Conservation (phyloP, 805 yeast genomes). For the Dipodascus albidus region DNA sequence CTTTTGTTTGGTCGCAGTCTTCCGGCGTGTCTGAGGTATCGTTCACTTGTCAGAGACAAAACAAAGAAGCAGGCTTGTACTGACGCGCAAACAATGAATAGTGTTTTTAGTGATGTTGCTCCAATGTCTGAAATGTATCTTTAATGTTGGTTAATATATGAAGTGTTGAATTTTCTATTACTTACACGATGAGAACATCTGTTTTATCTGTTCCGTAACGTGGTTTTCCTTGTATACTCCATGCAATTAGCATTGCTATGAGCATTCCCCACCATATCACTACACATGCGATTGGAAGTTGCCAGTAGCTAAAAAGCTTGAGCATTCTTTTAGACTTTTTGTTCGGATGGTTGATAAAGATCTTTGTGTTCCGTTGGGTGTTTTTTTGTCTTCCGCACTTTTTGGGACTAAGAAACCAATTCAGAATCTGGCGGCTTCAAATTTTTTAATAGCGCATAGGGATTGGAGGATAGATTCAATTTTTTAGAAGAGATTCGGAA, state of each 20-base stretch:
- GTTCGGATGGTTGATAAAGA: too few relatives aligned
- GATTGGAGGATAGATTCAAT: too few relatives aligned
- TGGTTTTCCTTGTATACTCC: conserved; percentile 77
- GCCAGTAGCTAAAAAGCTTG: conserved; percentile 24
- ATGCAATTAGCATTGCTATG: conserved; percentile 59
- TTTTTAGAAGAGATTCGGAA: too few relatives aligned
- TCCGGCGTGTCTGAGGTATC: conserved; percentile 43
- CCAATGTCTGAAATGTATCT: conserved; percentile 73
- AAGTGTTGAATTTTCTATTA: neutral
- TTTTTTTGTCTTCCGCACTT: too few relatives aligned
- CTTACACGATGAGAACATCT: neutral
- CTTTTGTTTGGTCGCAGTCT: conserved; percentile 43
- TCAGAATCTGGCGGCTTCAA: too few relatives aligned
- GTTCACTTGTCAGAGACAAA: conserved; percentile 52
- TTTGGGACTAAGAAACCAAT: too few relatives aligned
- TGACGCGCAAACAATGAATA: conserved; percentile 72
- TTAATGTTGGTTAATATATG: neutral
- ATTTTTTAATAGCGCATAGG: too few relatives aligned
- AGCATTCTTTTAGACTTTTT: too few relatives aligned
- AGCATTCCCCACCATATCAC: conserved; percentile 89
- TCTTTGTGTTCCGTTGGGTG: too few relatives aligned
- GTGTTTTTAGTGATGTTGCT: conserved; percentile 75
- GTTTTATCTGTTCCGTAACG: conserved; percentile 28
- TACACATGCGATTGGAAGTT: conserved; percentile 53
- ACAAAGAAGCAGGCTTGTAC: conserved; percentile 68